Base-by-base conservation (phyloP, 1,284 basidiomycete species). In the Apiotrichum domesticum region DNA sequence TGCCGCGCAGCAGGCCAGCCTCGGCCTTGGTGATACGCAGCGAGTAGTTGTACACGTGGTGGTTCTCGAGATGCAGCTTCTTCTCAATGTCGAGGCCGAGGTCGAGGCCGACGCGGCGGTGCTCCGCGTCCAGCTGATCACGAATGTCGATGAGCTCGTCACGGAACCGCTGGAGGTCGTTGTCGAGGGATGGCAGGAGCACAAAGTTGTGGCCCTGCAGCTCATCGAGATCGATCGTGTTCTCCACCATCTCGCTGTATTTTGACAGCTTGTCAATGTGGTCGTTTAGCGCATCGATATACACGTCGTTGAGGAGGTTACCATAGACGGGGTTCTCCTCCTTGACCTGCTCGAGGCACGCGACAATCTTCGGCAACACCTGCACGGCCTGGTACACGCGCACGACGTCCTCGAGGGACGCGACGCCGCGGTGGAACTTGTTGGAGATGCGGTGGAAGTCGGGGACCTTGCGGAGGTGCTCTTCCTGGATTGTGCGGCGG, bases 11-110 rank as follows among this genome's bases (percentile, higher is more conserved):
- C 15, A 77, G 78, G 68, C 87, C 86, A 0, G 88, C 87, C 63
- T 97, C 94, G 57, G 84, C 88, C 74, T 96, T 96, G 6, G 93
- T 96, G 41, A 98, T 77, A 29, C 96, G 81, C 77, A 98, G 89
- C 67, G 90, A 94, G 72, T 98, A 96, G 3, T 94, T 94, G 71
- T 97, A 93, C 4, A 85, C 83, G 57, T 84, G 82, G 59, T 88
- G 90, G 68, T 96, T 95, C 78, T 99, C 96, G 37, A 99, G 80
- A 75, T 98, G 94, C 15, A 98, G 79, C 78, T 98, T 98, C 79
- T 97, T 96, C 71, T 96, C 90, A 1, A 91, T 82, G 39, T 95
- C 92, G n/a, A 98, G 71, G 4, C 81, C 83, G 1, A 98, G 80
- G 52, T 92, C 88, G 6, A 80, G 77, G 6, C 87, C 89, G 0